Conservation (phyloP, 495 filamentous ascomycete species). For the Aspergillus avenaceus region DNA sequence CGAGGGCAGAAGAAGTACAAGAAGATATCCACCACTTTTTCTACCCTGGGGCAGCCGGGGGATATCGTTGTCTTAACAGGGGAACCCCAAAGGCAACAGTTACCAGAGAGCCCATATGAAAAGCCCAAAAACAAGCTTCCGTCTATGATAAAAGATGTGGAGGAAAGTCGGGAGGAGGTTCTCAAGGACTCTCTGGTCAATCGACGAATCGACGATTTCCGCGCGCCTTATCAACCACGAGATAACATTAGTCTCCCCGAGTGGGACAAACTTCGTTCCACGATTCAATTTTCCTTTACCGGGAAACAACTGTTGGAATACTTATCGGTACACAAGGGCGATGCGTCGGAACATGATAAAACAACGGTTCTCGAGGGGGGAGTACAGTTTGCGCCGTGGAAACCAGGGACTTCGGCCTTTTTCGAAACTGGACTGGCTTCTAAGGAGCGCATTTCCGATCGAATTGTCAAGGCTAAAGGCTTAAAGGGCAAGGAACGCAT, state of each 20-base stretch:
- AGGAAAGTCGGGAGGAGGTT: constrained; percentile 14
- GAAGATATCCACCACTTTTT: constrained; percentile 25
- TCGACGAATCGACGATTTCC: constrained; percentile 23
- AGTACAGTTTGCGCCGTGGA: constrained; percentile 17
- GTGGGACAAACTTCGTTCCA: constrained; percentile 24
- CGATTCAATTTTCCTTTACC: constrained; percentile 33
- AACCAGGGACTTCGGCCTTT: constrained; percentile 26
- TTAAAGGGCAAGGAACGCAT: constrained; percentile 30
- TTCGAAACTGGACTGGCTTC: constrained; percentile 9
- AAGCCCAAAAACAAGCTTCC: constrained; percentile 11
- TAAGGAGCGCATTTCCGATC: constrained; percentile 5
- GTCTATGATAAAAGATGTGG: constrained; percentile 28
- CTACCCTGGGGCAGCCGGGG: constrained; percentile 36
- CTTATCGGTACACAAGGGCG: constrained; percentile 3
- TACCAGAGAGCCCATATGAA: neutral
- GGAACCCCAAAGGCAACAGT: constrained; percentile 6
- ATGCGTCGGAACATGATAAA: neutral
- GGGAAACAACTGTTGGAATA: constrained; percentile 30
- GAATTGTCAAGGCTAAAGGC: constrained; percentile 12
- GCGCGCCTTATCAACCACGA: constrained; percentile 10
- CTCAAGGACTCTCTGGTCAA: constrained; percentile 6
- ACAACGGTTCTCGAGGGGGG: neutral
- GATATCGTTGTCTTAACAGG: constrained; percentile 40
- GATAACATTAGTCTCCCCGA: constrained; percentile 22
- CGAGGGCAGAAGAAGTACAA: constrained; percentile 1